Evolutionary conservation across 2,329 filamentous ascomycete genomes (phyloP).

Genomic region (Acarospora socialis): DNA sequence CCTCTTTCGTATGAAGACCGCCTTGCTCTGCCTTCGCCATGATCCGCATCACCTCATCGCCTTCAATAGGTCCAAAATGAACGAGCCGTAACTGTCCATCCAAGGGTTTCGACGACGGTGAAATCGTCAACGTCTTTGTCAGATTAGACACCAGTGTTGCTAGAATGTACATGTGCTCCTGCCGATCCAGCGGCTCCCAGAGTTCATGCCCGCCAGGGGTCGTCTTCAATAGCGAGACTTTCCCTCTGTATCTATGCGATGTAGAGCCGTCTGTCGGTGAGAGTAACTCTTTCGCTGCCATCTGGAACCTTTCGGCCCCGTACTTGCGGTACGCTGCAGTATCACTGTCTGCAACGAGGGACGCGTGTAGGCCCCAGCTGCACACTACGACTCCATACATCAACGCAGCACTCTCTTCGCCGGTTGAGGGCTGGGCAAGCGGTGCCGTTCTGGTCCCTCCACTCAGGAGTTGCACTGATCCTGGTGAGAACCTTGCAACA

Average conservation of each 20-base stretch:
- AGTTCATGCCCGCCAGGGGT: slow-evolving; percentile 4
- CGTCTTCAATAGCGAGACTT: slow-evolving; percentile 30
- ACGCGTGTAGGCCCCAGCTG: slow-evolving; percentile 81
- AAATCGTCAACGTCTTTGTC: slow-evolving; percentile 70
- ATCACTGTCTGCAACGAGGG: slow-evolving; percentile 81
- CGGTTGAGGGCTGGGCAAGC: slow-evolving; percentile 14
- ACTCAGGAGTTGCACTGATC: slow-evolving; percentile 32
- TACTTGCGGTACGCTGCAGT: slow-evolving; percentile 65
- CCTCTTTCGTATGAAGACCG: slow-evolving; percentile 40
- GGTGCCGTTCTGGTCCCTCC: slow-evolving; percentile 26
- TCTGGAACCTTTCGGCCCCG: slow-evolving; percentile 64
- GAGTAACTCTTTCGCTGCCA: slow-evolving; percentile 69
- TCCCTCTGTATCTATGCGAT: slow-evolving; percentile 43
- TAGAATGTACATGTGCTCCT: slow-evolving; percentile 60
- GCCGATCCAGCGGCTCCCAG: slow-evolving; percentile 4
- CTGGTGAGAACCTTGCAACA: slow-evolving; percentile 44
- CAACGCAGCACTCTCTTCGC: slow-evolving; percentile 19
- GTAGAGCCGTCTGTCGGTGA: slow-evolving; percentile 37
- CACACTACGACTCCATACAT: slow-evolving; percentile 67
- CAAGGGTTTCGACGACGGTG: slow-evolving; percentile 54
- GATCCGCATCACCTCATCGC: slow-evolving; percentile 57
- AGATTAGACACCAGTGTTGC: slow-evolving; percentile 65
- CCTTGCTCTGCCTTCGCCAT: slow-evolving; percentile 51
- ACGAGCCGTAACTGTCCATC: slow-evolving; percentile 59
- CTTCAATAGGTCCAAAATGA: slow-evolving; percentile 54